These are phyloP conservation scores for Amphibolis antarctica DNA, from an alignment of 106 monocot species.

Conservation along the genomic window DNA sequence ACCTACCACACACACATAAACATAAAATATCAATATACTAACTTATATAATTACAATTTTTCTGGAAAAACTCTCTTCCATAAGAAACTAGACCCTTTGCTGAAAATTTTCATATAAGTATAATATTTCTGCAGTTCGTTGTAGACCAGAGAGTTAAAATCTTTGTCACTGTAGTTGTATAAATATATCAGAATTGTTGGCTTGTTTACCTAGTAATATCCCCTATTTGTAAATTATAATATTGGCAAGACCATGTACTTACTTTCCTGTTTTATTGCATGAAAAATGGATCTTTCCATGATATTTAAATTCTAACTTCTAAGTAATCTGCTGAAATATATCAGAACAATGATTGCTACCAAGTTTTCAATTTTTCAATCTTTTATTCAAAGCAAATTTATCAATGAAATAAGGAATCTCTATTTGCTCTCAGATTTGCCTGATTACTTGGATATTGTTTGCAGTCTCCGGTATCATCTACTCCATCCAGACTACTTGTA, in stretches of 20 bases:
- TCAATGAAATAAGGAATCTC: neutral
- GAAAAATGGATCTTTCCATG: neutral
- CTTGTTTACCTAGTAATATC: too few species aligned
- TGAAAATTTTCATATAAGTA: too few species aligned
- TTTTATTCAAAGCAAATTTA: neutral
- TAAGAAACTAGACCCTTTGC: too few species aligned
- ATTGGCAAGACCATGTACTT: too few species aligned
- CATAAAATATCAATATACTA: too few species aligned
- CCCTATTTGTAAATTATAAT: too few species aligned
- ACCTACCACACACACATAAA: too few species aligned
- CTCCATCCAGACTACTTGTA: constrained; percentile 96
- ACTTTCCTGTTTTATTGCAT: neutral
- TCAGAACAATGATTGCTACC: neutral
- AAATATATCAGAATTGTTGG: too few species aligned
- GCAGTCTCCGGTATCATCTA: constrained; percentile 94
- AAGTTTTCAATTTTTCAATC: neutral
- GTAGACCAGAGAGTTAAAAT: neutral
- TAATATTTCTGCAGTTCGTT: neutral
- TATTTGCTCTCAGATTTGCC: neutral
- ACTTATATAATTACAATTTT: too few species aligned
- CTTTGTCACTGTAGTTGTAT: neutral
- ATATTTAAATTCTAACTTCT: neutral
- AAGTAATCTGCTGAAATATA: neutral
- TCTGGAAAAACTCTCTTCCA: too few species aligned
- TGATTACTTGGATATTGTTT: constrained; percentile 3